Evolutionary conservation across 371 early-diverging fungal genomes (phyloP), one percentile per base, ranked within the genome.

Genomic region (Thermomucor indicae-seudaticae): DNA sequence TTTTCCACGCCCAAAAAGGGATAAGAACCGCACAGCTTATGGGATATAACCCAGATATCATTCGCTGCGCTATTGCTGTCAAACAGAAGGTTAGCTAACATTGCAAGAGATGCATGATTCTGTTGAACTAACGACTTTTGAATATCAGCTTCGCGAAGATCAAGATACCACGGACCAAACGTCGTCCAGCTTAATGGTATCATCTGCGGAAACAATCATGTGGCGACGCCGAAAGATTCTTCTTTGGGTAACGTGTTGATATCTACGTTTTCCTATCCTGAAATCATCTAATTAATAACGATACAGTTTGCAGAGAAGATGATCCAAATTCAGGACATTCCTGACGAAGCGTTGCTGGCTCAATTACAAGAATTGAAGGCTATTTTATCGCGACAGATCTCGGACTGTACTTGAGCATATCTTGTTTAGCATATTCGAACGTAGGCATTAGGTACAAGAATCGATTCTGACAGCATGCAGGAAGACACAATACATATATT

Each of bases 1-100:
- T n/a, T n/a, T n/a, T n/a, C n/a, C n/a, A n/a, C n/a, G n/a, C 6
- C 16, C 17, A 7, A 3, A 1, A 50, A 79, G 79, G 82, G 0
- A 20, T 79, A 11, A 64, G 69, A 6, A 65, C 76, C n/a, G 82
- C 82, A 11, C 67, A 74, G 31, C 41, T 75, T 2, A 35, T 79
- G n/a, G 65, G 70, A 6, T 55, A 72, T 6, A 70, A 77, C 1
- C 25, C 52, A 14, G 55, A 73, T 0, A 65, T 79, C 8, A 44
- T 70, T 7, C 11, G 37, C 6, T 62, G 67, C 17, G 79, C 80
- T 1, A 53, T 68, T 11, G 49, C 48, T 2, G 58, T 81, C 12
- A 58, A 73, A 3, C 14, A 44, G 11, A 42, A 63, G 49, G n/a
- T n/a, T n/a, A n/a, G n/a, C n/a, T n/a, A n/a, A n/a, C n/a, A n/a